A percentile compares a stretch with the other conserved stretches of the same genome.
Conservation (phyloP, 208 protist genomes). For the Acanthamoeba lenticulata region DNA sequence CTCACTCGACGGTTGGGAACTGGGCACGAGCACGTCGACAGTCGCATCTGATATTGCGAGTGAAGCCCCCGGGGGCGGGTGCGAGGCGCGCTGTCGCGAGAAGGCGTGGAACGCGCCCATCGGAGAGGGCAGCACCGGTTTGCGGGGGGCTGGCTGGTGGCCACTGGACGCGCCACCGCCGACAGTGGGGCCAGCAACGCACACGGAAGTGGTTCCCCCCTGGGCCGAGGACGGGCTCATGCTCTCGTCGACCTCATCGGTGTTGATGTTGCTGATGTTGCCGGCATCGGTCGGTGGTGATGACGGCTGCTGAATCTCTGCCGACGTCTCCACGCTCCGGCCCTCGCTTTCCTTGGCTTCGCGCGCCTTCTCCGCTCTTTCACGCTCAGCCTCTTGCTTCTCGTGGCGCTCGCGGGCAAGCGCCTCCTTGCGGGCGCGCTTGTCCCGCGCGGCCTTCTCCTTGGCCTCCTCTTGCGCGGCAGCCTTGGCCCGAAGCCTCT, state of each 20-base stretch:
- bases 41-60: not conserved
- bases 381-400: not conserved
- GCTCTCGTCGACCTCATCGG: not conserved
- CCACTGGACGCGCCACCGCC: too few relatives aligned
- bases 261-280: not conserved
- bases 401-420: too few relatives aligned
- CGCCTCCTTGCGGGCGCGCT: not conserved
- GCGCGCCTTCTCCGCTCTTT: not conserved
- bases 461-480: not conserved
- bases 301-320: not conserved
- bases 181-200: too few relatives aligned
- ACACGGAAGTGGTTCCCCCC: not conserved
- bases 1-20: not conserved
- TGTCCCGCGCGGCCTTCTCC: too few relatives aligned
- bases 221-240: not conserved
- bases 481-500: not conserved
- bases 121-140: too few relatives aligned
- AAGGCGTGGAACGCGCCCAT: too few relatives aligned
- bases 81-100: too few relatives aligned
- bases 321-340: too few relatives aligned
- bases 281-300: not conserved
- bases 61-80: not conserved
- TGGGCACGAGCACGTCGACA: not conserved
- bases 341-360: too few relatives aligned
- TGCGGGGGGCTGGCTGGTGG: too few relatives aligned